Percentiles rank a stretch among this genome's conserved stretches.
phyloP scores from a whole-genome alignment of 257 asterid species.

The Solanum tarapatanum region DNA sequence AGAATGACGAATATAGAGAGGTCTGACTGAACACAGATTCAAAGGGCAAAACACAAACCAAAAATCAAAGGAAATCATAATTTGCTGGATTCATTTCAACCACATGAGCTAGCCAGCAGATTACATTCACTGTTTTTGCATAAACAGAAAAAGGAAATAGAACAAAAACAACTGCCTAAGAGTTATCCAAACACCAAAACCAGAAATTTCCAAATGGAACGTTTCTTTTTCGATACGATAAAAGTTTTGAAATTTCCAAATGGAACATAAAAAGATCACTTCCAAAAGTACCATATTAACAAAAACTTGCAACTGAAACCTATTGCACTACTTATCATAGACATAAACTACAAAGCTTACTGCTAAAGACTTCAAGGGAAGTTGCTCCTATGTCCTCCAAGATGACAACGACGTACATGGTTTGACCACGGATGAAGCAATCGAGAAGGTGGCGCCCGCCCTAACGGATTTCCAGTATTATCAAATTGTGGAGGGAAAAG shows the following conservation, averaged over 20 bases:
- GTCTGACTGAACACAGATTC: not conserved
- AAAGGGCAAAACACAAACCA: not conserved
- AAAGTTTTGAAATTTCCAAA: not conserved
- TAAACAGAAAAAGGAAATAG: not conserved
- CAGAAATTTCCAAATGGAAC: not conserved
- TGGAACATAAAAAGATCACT: not conserved
- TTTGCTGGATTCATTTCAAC: not conserved
- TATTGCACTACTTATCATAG: not conserved
- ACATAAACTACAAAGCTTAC: not conserved
- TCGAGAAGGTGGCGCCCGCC: not conserved
- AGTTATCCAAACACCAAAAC: not conserved
- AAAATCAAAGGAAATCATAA: not conserved
- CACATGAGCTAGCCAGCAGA: not conserved
- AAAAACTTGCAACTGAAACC: not conserved
- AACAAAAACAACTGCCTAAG: not conserved
- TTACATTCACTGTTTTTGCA: not conserved
- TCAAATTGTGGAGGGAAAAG: not conserved
- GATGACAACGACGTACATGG: slow-evolving; percentile 32
- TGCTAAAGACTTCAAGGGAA: not conserved
- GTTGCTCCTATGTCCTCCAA: slow-evolving; percentile 9
- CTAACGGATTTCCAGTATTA: not conserved
- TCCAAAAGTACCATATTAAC: not conserved
- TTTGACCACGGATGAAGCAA: not conserved
- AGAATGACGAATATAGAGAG: not conserved
- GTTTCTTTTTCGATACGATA: not conserved